Base-by-base conservation (phyloP, 2,329 filamentous ascomycete genomes). In the Incumbomyces lentus region DNA sequence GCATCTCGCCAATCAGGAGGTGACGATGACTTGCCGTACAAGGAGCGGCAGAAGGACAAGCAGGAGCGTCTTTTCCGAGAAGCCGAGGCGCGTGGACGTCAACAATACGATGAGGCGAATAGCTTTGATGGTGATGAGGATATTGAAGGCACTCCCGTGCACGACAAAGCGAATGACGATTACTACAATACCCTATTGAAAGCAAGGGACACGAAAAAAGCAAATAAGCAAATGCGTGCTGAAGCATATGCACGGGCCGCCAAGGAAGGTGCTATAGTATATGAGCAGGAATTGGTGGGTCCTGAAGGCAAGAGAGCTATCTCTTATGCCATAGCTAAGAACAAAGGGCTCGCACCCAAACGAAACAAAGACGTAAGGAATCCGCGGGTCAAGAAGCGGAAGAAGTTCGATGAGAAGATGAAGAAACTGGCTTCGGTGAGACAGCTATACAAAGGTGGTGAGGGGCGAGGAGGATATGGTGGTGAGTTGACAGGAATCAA, bases 401-500 rank as follows among this genome's bases (percentile, higher is more conserved):
- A 87, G 79, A 88, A 87, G 79, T 98, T 80, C 65, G 88, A 93
- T 62, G 84, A 88, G 66, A 95, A 94, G 76, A 84, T 90, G 78
- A 96, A 95, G 85, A 95, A 96, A 75, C 68, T 96, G 61, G 80
- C 79, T 59, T 90, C 84, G 62, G 86, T 89, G 72, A 86, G 84
- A 70, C 78, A 85, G 7, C 74, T 86, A 12, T 96, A 89, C 71
- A 86, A 88, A 67, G 86, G 86, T 55, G 85, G 86, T 51, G 81
- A 93, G 69, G 81, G 85, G 57, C 79, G 78, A 60, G 84, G 87
- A 60, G 84, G 88, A 45, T 98, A 98, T 70, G 79, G 79, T 55
- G 92, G 92, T 69, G 92, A 96, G 66, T 69, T 84, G 69, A 92
- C 89, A 35, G 92, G 92, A 79, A 94, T 98, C 70, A 96, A 95